phyloP scores from a whole-genome alignment of 495 filamentous ascomycete species.

The Lophiostoma macrostomum region DNA sequence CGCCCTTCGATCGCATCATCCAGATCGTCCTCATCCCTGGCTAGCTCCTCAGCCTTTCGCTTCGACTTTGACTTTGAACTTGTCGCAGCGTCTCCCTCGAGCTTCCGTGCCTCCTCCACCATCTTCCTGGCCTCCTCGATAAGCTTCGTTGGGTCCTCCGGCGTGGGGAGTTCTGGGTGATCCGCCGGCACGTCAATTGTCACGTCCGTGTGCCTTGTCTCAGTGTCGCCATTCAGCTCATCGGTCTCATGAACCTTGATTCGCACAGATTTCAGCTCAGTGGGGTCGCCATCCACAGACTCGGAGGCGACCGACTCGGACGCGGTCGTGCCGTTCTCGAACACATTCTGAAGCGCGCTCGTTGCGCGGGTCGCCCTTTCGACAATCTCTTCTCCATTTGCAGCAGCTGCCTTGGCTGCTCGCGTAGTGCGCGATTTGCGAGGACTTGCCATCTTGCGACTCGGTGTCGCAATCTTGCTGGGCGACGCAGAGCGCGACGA shows the following conservation, averaged over 20 bases:
- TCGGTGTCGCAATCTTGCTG: slow-evolving; percentile 48
- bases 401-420: slow-evolving; percentile 47
- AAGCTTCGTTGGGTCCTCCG: slow-evolving; percentile 74
- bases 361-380: slow-evolving; percentile 14
- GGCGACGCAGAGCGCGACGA: slow-evolving; percentile 56
- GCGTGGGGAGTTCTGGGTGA: slow-evolving; percentile 63
- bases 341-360: slow-evolving; percentile 46
- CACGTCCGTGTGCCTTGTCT: slow-evolving; percentile 68
- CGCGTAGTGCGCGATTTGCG: slow-evolving; percentile 70
- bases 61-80: slow-evolving; percentile 49
- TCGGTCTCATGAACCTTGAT: slow-evolving; percentile 61
- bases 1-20: slow-evolving; percentile 54
- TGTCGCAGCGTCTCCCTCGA: slow-evolving; percentile 43
- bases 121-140: slow-evolving; percentile 82
- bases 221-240: slow-evolving; percentile 56
- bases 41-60: slow-evolving; percentile 77
- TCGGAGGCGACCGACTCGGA: slow-evolving; percentile 27
- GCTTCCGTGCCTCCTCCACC: slow-evolving; percentile 74
- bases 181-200: slow-evolving; percentile 71
- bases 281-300: slow-evolving; percentile 39
- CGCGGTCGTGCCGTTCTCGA: slow-evolving; percentile 41
- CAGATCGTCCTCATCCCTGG: slow-evolving; percentile 48
- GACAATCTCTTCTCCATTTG: slow-evolving; percentile 42
- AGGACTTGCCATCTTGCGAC: slow-evolving; percentile 57
- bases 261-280: slow-evolving; percentile 48